Conservation (phyloP, 23 red algal species). For the Pyropia haitanensis region DNA sequence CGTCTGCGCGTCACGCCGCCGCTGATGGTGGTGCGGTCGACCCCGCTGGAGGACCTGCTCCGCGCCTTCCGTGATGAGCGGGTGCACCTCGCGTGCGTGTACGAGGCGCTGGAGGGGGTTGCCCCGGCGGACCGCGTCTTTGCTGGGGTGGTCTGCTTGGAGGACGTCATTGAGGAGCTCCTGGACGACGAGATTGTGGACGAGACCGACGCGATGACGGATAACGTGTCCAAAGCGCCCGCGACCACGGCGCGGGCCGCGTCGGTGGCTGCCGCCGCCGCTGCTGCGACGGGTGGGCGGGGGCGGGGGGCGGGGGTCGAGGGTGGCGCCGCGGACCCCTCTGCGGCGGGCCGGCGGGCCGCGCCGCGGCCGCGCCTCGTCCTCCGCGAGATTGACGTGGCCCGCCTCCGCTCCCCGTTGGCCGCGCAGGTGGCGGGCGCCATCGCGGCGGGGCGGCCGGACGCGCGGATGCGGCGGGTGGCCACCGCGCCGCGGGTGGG, state of each 20-base stretch:
- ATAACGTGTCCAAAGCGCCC: background rate
- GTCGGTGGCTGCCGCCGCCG: too few relatives aligned
- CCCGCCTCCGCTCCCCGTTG: background rate
- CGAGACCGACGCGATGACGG: slow-evolving; percentile 32
- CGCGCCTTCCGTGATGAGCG: slow-evolving; percentile 42
- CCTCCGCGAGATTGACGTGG: too few relatives aligned
- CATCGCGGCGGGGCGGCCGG: background rate
- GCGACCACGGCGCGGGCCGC: background rate
- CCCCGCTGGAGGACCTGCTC: slow-evolving; percentile 9
- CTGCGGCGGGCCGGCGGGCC: too few relatives aligned
- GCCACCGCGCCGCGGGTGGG: too few relatives aligned
- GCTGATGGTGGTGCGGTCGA: too few relatives aligned
- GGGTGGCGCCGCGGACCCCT: too few relatives aligned
- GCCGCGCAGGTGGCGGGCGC: slow-evolving; percentile 1
- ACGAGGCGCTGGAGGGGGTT: slow-evolving; percentile 3
- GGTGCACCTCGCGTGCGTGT: slow-evolving; percentile 37
- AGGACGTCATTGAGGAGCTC: slow-evolving; percentile 64
- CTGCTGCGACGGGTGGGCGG: too few relatives aligned
- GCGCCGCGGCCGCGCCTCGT: too few relatives aligned
- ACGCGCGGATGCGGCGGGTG: too few relatives aligned
- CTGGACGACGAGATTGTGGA: slow-evolving; percentile 60
- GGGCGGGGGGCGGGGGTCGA: background rate
- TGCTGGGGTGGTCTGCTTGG: slow-evolving; percentile 39
- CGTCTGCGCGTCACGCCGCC: slow-evolving; percentile 2
- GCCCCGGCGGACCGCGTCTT: slow-evolving; percentile 6